These are phyloP conservation scores for Phytopythium litorale DNA, from an alignment of 352 stramenopile genomes.

Conservation along the genomic window DNA sequence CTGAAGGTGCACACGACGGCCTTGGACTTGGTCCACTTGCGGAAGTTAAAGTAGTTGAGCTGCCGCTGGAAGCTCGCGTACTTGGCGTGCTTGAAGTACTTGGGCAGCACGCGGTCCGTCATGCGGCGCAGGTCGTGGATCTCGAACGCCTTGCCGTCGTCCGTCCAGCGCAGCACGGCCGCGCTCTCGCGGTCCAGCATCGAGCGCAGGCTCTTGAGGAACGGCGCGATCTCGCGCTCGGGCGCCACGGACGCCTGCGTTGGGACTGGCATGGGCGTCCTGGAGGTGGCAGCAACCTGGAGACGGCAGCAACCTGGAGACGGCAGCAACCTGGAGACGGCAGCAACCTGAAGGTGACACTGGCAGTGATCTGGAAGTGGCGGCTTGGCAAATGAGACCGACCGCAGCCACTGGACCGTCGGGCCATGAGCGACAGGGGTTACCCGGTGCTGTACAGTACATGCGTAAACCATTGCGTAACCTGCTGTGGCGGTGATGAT, in stretches of 20 bases:
- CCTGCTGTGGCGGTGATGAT: neutral
- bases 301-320: neutral
- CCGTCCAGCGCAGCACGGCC: constrained; percentile 49
- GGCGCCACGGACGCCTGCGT: neutral
- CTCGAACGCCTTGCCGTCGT: constrained; percentile 53
- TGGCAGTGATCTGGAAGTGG: neutral
- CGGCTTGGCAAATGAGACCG: neutral
- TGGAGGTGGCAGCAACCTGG: neutral
- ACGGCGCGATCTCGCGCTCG: constrained; percentile 54
- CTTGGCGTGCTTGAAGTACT: constrained; percentile 91
- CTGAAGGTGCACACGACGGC: constrained; percentile 74
- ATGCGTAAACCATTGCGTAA: neutral
- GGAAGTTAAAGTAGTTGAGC: constrained; percentile 92
- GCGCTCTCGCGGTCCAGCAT: constrained; percentile 61
- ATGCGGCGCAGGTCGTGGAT: constrained; percentile 72
- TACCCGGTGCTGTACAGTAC: no score
- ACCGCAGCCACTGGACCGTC: neutral
- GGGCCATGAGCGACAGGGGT: neutral
- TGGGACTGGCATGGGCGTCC: neutral
- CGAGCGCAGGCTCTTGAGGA: constrained; percentile 45
- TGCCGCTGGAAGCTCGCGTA: constrained; percentile 90
- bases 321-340: neutral
- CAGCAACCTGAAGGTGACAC: neutral
- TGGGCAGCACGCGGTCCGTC: constrained; percentile 78
- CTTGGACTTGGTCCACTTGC: constrained; percentile 78